These are phyloP conservation scores for Ambrosiella beaveri DNA, from an alignment of 2,329 filamentous ascomycete genomes.

Conservation along the genomic window DNA sequence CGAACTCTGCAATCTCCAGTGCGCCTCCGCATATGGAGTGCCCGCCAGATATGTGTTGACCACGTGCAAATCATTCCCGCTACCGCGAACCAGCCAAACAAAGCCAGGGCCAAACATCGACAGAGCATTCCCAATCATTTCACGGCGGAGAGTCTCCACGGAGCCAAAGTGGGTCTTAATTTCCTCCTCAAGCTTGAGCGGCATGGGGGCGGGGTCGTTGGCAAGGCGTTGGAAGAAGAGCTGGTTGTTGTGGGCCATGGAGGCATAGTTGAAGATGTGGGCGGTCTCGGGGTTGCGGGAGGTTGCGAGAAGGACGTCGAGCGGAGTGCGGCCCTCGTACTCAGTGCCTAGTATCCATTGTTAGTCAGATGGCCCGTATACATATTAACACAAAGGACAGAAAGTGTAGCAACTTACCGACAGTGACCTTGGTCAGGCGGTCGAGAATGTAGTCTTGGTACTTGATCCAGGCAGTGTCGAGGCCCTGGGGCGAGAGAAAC, in stretches of 20 bases:
- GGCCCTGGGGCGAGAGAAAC: slow-evolving; percentile 52
- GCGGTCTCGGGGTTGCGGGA: slow-evolving; percentile 66
- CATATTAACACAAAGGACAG: background rate
- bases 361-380: slow-evolving; percentile 2
- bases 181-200: slow-evolving; percentile 34
- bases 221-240: slow-evolving; percentile 54
- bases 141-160: slow-evolving; percentile 61
- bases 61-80: slow-evolving; percentile 40
- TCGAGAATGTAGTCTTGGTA: slow-evolving; percentile 62
- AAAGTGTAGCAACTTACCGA: slow-evolving; percentile 38
- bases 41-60: slow-evolving; percentile 84
- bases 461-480: slow-evolving; percentile 61
- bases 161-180: slow-evolving; percentile 63
- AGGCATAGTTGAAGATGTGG: slow-evolving; percentile 84
- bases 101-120: slow-evolving; percentile 96
- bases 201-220: slow-evolving; percentile 33
- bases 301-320: slow-evolving; percentile 54
- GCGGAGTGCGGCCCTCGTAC: slow-evolving; percentile 41
- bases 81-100: slow-evolving; percentile 71
- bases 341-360: slow-evolving; percentile 35
- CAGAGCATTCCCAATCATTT: slow-evolving; percentile 64
- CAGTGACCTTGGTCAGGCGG: slow-evolving; percentile 57
- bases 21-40: slow-evolving; percentile 68
- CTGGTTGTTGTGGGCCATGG: slow-evolving; percentile 83
- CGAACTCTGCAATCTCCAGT: slow-evolving; percentile 52